Conservation (phyloP, 345 rosid genomes). For the rapeseed (Brassica napus) region DNA sequence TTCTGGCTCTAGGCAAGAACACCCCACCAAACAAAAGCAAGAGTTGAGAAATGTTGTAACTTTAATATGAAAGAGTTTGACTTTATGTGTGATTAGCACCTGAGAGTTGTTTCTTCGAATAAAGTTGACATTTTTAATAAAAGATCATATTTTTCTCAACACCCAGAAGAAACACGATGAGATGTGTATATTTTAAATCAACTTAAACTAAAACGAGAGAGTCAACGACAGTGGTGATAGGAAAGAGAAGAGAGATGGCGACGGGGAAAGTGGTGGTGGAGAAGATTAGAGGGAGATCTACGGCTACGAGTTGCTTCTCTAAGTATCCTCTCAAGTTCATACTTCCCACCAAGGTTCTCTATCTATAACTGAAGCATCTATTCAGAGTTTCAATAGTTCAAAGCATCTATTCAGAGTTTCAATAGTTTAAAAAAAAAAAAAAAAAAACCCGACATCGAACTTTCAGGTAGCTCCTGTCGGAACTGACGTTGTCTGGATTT, state of each 20-base stretch:
- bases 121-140: not conserved
- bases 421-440: no score
- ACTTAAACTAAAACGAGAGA: not conserved
- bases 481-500: conserved; percentile 85
- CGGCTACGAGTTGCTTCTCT: conserved; percentile 69
- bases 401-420: not conserved
- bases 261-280: conserved; percentile 70
- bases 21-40: conserved; percentile 15
- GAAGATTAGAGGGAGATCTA: conserved; percentile 69
- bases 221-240: not conserved
- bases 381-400: not conserved
- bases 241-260: conserved; percentile 36
- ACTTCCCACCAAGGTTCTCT: conserved; percentile 64
- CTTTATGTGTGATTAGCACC: conserved; percentile 19
- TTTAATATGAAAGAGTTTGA: not conserved
- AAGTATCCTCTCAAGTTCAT: conserved; percentile 94
- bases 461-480: conserved; percentile 72
- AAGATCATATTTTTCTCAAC: conserved; percentile 2
- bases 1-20: conserved; percentile 8
- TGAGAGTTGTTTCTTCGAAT: conserved; percentile 11
- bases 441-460: conserved; percentile 1
- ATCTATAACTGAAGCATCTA: not conserved
- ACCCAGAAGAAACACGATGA: not conserved
- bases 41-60: conserved; percentile 26
- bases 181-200: not conserved